Conservation (phyloP, 2,329 filamentous ascomycete genomes). For the Xylariales sp. region DNA sequence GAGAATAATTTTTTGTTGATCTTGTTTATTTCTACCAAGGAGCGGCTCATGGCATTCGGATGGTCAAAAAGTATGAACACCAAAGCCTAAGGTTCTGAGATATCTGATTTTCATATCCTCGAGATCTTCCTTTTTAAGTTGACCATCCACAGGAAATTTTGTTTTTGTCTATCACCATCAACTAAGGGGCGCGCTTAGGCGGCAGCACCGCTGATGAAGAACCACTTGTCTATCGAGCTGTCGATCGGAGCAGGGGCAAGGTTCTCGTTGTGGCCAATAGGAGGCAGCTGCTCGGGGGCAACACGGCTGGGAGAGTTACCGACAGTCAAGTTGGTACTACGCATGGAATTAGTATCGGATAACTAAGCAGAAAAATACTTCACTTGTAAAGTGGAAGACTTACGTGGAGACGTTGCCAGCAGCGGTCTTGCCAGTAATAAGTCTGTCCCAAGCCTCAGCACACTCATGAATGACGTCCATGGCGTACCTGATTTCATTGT, state of each 20-base stretch:
- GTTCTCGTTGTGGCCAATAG: constrained; percentile 76
- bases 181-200: constrained; percentile 44
- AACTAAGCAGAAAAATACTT: constrained; percentile 22
- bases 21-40: too few relatives aligned
- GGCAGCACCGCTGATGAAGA: constrained; percentile 98
- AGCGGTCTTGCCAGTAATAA: constrained; percentile 84
- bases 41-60: neutral
- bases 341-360: too few relatives aligned
- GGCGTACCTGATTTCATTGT: constrained; percentile 75
- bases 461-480: constrained; percentile 95
- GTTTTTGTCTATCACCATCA: neutral
- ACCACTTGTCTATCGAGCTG: constrained; percentile 99
- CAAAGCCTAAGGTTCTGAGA: neutral
- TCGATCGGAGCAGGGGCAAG: constrained; percentile 85
- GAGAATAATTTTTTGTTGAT: too few relatives aligned
- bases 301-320: constrained; percentile 69
- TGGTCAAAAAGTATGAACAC: neutral
- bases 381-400: constrained; percentile 32
- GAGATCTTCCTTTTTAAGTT: neutral
- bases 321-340: constrained; percentile 78
- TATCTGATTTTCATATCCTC: neutral
- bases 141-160: constrained; percentile 1
- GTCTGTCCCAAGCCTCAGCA: constrained; percentile 92
- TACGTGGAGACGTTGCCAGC: constrained; percentile 78
- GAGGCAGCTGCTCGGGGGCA: constrained; percentile 64